Evolutionary conservation across 2,329 filamentous ascomycete genomes (phyloP), one percentile per base, ranked within the genome.

Genomic region (Colletotrichum nymphaeae): DNA sequence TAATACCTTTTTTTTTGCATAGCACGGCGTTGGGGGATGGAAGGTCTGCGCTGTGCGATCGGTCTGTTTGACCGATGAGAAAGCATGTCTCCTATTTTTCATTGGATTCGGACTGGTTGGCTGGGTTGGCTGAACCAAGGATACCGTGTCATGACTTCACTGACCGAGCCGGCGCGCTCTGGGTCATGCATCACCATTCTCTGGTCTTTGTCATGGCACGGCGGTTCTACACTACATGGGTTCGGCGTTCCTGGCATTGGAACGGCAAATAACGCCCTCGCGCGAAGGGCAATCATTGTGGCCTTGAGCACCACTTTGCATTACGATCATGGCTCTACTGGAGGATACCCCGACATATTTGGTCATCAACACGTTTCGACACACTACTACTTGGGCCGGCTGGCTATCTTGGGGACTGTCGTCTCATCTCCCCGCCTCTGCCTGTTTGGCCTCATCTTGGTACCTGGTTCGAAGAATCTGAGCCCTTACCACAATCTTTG

Each of bases 1-100:
- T 93, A 92, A 90, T 84, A 86, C 76, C 76, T 80, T 79, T 79
- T 28, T 79, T 82, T 79, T 82, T 86, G 85, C 87, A 88, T 89
- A 77, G 84, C 80, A 81, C 79, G 88, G 88, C 88, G 88, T 90
- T 90, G 67, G 42, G 65, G 66, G 58, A 63, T 57, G 69, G 66
- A 69, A 49, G 42, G 66, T 56, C 64, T 65, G 62, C 57, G 64
- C 67, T 73, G 70, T 67, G 71, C 63, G 65, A 22, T 72, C 26
- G 72, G 49, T 58, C 59, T 30, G 53, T 71, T 67, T 65, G 63
- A 22, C 63, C 12, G 63, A 67, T 55, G 68, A 67, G 57, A 67
- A 65, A 72, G 52, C 69, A 63, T 63, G 32, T 55, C 58, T 69
- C 55, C 35, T 26, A 53, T 46, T 73, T 42, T 71, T 67, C 57